Conservation (phyloP, 2,329 filamentous ascomycete genomes). For the Cladophialophora bantiana region DNA sequence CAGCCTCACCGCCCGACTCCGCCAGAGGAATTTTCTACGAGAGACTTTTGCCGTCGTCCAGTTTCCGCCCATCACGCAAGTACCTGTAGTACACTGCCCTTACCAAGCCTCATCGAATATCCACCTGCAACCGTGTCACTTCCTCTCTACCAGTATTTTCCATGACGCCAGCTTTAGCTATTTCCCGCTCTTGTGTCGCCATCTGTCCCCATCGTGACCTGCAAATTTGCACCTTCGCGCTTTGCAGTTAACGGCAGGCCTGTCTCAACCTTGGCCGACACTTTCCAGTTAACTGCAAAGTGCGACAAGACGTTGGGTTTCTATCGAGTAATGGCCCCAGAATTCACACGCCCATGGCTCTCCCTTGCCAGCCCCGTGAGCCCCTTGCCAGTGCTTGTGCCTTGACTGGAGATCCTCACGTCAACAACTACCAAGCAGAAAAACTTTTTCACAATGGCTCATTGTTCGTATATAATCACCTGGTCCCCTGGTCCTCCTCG, state of each 20-base stretch:
- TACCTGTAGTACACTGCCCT: neutral
- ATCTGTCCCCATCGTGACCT: slow-evolving; percentile 31
- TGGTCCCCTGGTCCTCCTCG: neutral
- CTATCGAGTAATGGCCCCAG: slow-evolving; percentile 20
- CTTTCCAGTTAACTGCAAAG: slow-evolving; percentile 39
- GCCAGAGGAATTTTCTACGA: slow-evolving; percentile 17
- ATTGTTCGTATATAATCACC: slow-evolving; percentile 21
- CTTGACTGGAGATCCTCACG: slow-evolving; percentile 10
- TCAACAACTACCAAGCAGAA: neutral
- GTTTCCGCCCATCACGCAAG: slow-evolving; percentile 5
- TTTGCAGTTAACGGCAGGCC: slow-evolving; percentile 43
- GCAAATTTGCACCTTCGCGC: slow-evolving; percentile 35
- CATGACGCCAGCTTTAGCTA: slow-evolving; percentile 19
- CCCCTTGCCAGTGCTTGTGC: slow-evolving; percentile 19
- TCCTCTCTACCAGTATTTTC: neutral
- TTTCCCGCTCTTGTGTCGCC: slow-evolving; percentile 12
- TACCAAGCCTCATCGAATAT: neutral
- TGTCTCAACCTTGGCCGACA: slow-evolving; percentile 17
- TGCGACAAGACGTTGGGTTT: slow-evolving; percentile 24
- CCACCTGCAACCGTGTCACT: slow-evolving; percentile 11
- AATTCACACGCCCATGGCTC: neutral
- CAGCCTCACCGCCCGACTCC: slow-evolving; percentile 3
- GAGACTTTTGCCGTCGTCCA: slow-evolving; percentile 13
- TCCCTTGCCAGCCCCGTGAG: neutral
- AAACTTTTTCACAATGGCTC: slow-evolving; percentile 13